Evolutionary conservation across 2,329 filamentous ascomycete genomes (phyloP).

Genomic region (Ascocoryne sarcoides): DNA sequence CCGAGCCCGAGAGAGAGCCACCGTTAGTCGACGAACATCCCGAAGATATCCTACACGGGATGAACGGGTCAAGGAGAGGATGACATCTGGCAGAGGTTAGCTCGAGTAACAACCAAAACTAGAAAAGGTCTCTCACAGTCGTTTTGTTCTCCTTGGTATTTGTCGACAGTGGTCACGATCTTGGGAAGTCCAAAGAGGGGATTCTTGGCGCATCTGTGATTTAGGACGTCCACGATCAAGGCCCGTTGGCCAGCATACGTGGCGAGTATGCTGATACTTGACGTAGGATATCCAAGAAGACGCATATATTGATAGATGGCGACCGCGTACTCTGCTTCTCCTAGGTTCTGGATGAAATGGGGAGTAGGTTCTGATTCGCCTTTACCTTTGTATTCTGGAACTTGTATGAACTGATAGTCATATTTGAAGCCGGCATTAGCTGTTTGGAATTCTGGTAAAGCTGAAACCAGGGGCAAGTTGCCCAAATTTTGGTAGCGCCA

Average conservation of each 20-base stretch:
- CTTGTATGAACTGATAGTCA: constrained; percentile 95
- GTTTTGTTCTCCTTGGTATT: constrained; percentile 98
- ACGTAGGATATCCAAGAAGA: constrained; percentile 75
- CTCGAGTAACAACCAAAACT: background rate
- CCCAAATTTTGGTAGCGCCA: constrained; percentile 83
- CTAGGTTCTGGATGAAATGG: constrained; percentile 93
- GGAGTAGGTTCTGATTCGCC: constrained; percentile 86
- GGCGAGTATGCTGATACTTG: constrained; percentile 72
- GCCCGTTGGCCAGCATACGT: constrained; percentile 91
- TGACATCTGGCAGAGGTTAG: constrained; percentile 56
- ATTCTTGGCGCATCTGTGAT: constrained; percentile 74
- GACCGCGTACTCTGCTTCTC: constrained; percentile 94
- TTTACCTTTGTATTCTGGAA: constrained; percentile 81
- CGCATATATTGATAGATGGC: constrained; percentile 97
- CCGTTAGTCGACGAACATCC: constrained; percentile 86
- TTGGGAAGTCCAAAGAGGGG: constrained; percentile 81
- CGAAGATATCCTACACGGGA: constrained; percentile 84
- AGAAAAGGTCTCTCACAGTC: constrained; percentile 62
- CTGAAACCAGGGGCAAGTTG: constrained; percentile 68
- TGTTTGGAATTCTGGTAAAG: constrained; percentile 58
- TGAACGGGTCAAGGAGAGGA: constrained; percentile 86
- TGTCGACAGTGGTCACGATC: constrained; percentile 90
- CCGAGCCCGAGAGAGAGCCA: constrained; percentile 85
- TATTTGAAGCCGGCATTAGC: constrained; percentile 90
- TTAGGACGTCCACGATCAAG: constrained; percentile 78